Conservation (phyloP, 2,329 filamentous ascomycete species). For the Colletotrichum agaves region DNA sequence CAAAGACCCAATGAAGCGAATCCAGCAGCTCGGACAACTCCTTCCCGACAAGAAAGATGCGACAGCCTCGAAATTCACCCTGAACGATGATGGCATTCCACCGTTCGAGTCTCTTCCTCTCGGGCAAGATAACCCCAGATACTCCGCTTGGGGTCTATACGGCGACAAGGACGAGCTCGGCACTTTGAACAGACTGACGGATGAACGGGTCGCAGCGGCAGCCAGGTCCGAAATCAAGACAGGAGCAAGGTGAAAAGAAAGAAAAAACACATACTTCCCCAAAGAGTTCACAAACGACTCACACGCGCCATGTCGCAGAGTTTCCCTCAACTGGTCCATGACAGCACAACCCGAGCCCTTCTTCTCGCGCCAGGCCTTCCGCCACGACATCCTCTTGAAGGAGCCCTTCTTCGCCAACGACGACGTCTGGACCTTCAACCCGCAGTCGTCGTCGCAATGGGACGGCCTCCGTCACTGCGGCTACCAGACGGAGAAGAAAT, state of each 20-base stretch:
- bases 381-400: slow-evolving; percentile 46
- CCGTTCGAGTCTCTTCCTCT: slow-evolving; percentile 60
- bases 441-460: slow-evolving; percentile 53
- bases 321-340: slow-evolving; percentile 50
- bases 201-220: slow-evolving; percentile 61
- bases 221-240: slow-evolving; percentile 64
- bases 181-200: slow-evolving; percentile 69
- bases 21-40: slow-evolving; percentile 18
- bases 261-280: too few relatives aligned
- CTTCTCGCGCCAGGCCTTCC: slow-evolving; percentile 45
- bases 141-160: slow-evolving; percentile 61
- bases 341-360: slow-evolving; percentile 47
- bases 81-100: slow-evolving; percentile 56
- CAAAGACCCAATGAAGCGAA: slow-evolving; percentile 7
- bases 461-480: slow-evolving; percentile 52
- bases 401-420: slow-evolving; percentile 46
- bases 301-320: slow-evolving; percentile 23
- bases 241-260: slow-evolving; percentile 55
- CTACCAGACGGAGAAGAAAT: slow-evolving; percentile 50
- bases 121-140: slow-evolving; percentile 56
- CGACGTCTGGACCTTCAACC: slow-evolving; percentile 48
- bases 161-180: slow-evolving; percentile 68
- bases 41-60: neutral
- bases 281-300: neutral
- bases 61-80: neutral